phyloP scores from a whole-genome alignment of 768 basidiomycete genomes.

The Xanthoconium stramineum region DNA sequence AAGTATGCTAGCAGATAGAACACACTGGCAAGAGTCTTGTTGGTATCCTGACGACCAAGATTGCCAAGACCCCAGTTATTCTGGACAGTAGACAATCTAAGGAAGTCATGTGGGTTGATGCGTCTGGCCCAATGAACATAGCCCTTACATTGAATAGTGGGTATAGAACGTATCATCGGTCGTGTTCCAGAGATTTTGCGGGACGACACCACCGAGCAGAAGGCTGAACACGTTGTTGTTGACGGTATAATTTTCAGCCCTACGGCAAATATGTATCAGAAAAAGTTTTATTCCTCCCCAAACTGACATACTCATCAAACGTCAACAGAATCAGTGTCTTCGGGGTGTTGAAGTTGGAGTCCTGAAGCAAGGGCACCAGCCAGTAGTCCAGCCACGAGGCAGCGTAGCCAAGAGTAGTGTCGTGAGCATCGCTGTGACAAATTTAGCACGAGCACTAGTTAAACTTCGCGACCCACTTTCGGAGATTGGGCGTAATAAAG shows the following conservation, averaged over 20 bases:
- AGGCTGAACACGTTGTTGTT: slow-evolving; percentile 49
- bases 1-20: background rate
- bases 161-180: slow-evolving; percentile 55
- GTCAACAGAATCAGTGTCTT: slow-evolving; percentile 57
- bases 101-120: background rate
- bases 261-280: background rate
- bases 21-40: slow-evolving; percentile 35
- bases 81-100: slow-evolving; percentile 48
- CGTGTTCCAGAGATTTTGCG: slow-evolving; percentile 38
- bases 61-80: slow-evolving; percentile 61
- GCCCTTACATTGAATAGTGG: slow-evolving; percentile 48
- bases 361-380: slow-evolving; percentile 48
- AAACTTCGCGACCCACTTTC: slow-evolving; percentile 17
- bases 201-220: slow-evolving; percentile 46
- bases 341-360: slow-evolving; percentile 51
- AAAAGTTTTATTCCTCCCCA: background rate
- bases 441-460: background rate
- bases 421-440: slow-evolving; percentile 52
- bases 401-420: slow-evolving; percentile 51
- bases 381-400: slow-evolving; percentile 47
- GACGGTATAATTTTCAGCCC: slow-evolving; percentile 30
- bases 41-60: slow-evolving; percentile 57
- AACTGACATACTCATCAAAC: slow-evolving; percentile 55
- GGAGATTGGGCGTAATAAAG: slow-evolving; percentile 61
- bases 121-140: background rate